A percentile compares a stretch with the other conserved stretches of the same genome.
Evolutionary conservation across 208 protist species (phyloP).

Genomic region (Leptomonas seymouri): DNA sequence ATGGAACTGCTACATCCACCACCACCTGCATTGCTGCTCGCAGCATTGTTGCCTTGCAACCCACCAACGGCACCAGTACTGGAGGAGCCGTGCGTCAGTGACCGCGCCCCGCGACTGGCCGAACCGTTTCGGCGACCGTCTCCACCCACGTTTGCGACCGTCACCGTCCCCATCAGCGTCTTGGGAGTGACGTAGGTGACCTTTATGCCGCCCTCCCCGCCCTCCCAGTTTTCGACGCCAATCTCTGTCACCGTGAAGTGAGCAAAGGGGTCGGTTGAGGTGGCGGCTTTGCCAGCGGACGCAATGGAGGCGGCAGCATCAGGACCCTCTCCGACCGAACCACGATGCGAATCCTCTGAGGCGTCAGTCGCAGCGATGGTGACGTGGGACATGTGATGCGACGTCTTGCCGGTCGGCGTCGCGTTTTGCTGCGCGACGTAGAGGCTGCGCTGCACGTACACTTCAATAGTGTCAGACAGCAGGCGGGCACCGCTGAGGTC

Average conservation of each 20-base stretch:
- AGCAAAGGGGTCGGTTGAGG: constrained; percentile 11
- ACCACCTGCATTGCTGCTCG: constrained; percentile 1
- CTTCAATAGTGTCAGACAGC: constrained; percentile 49
- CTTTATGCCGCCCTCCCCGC: constrained; percentile 9
- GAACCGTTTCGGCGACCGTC: constrained; percentile 20
- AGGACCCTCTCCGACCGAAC: background rate
- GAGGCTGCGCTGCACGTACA: constrained; percentile 28
- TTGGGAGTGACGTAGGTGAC: constrained; percentile 36
- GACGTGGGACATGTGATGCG: constrained; percentile 8
- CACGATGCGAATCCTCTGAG: constrained; percentile 3
- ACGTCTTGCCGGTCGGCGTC: background rate
- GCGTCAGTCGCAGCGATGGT: constrained; percentile 3
- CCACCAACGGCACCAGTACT: background rate
- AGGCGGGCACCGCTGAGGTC: constrained; percentile 73
- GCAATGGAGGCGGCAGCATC: background rate
- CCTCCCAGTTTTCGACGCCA: constrained; percentile 25
- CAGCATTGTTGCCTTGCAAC: background rate
- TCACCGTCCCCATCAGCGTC: constrained; percentile 16
- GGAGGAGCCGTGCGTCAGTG: constrained; percentile 11
- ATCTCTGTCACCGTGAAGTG: constrained; percentile 27
- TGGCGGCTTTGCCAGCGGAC: background rate
- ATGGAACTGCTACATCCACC: constrained; percentile 3
- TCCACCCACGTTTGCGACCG: background rate
- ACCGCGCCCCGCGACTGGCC: constrained; percentile 2
- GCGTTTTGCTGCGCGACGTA: constrained; percentile 2